Evolutionary conservation across 2,329 filamentous ascomycete species (phyloP).

Genomic region (Talaromyces marneffei): DNA sequence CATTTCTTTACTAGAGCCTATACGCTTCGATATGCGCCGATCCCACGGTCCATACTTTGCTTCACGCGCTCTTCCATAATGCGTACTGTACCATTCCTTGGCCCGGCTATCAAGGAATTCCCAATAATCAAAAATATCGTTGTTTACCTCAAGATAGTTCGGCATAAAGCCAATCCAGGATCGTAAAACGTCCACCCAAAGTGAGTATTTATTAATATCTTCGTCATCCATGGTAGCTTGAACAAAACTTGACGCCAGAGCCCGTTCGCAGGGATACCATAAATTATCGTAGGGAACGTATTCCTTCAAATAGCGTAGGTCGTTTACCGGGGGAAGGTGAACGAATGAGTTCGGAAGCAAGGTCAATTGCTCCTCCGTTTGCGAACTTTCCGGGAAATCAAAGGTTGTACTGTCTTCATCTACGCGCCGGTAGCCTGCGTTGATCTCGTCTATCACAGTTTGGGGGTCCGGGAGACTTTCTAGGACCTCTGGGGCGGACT

Average conservation of each 20-base stretch:
- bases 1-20: background rate
- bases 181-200: background rate
- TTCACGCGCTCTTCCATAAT: background rate
- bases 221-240: background rate
- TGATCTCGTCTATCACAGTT: background rate
- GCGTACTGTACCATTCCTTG: background rate
- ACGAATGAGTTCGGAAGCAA: background rate
- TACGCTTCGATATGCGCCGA: constrained; percentile 2
- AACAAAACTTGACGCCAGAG: background rate
- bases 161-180: background rate
- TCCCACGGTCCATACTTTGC: background rate
- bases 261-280: background rate
- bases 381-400: background rate
- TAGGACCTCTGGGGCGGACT: background rate
- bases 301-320: background rate
- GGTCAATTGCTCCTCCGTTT: background rate
- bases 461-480: background rate
- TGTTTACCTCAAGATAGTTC: background rate
- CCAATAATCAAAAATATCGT: constrained; percentile 1
- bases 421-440: background rate
- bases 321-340: background rate
- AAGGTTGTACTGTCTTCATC: background rate
- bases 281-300: background rate
- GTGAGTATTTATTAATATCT: background rate
- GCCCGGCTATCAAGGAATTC: background rate